phyloP scores from a whole-genome alignment of 331 rosid genomes.

The Phaseolus coccineus region DNA sequence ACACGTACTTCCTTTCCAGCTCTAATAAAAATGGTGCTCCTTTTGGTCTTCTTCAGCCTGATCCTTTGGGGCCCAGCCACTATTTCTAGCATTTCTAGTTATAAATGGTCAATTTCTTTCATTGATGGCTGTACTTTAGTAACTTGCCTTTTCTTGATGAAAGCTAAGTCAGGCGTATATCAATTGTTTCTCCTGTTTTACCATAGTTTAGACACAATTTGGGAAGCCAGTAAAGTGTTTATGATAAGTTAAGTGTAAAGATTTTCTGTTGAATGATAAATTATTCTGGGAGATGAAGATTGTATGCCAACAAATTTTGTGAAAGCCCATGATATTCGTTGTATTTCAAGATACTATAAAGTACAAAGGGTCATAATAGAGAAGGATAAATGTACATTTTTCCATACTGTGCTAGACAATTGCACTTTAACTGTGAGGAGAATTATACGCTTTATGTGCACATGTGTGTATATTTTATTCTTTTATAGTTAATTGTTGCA shows the following conservation, averaged over 20 bases:
- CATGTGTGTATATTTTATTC: not conserved
- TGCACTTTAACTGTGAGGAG: slow-evolving; percentile 23
- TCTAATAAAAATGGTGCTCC: not conserved
- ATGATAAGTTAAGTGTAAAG: not conserved
- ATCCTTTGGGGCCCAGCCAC: not conserved
- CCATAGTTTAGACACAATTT: not conserved
- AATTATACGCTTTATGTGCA: not conserved
- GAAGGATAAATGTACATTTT: not conserved
- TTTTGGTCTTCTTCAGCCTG: not conserved
- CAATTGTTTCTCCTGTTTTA: not conserved
- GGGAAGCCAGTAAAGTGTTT: not conserved
- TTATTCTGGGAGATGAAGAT: slow-evolving; percentile 16
- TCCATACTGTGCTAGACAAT: slow-evolving; percentile 15
- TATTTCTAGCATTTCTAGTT: not conserved
- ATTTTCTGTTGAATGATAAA: not conserved
- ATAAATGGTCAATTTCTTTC: not conserved
- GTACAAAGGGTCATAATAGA: slow-evolving; percentile 18
- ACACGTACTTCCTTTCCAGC: not conserved
- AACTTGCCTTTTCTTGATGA: not conserved
- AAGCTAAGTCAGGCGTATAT: not conserved
- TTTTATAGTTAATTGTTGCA: not conserved
- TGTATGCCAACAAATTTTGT: slow-evolving; percentile 1
- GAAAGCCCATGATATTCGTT: not conserved
- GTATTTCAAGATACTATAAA: not conserved
- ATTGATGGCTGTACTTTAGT: not conserved